These are phyloP conservation scores for Rhipidocladum racemiflorum DNA, from an alignment of 176 grass and related monocot species.

Conservation along the genomic window DNA sequence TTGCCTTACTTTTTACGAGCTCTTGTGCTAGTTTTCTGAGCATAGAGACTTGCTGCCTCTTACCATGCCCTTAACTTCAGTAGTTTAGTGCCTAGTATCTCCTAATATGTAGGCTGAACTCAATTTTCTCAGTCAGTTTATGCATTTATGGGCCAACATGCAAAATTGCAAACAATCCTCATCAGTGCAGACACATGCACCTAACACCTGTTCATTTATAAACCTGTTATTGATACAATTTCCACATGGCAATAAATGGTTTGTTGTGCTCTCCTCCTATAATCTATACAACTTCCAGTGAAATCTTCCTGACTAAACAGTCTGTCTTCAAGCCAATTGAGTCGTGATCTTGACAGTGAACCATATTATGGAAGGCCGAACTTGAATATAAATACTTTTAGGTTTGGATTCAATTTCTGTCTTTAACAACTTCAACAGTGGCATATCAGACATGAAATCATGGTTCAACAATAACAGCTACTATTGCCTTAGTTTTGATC, in stretches of 20 bases:
- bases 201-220: background rate
- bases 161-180: background rate
- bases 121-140: background rate
- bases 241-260: background rate
- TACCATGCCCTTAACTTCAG: background rate
- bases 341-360: background rate
- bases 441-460: background rate
- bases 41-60: background rate
- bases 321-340: background rate
- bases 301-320: background rate
- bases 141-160: background rate
- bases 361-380: background rate
- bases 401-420: background rate
- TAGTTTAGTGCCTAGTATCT: background rate
- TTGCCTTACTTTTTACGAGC: background rate
- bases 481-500: constrained; percentile 1
- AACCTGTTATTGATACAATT: background rate
- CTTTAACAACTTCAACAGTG: background rate
- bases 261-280: background rate
- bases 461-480: background rate
- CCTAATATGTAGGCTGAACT: background rate
- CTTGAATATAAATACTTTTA: constrained; percentile 10
- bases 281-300: background rate
- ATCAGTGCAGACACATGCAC: background rate
- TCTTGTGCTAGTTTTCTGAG: background rate